These are phyloP conservation scores for Cystobasidium slooffiae DNA, from an alignment of 1,284 basidiomycete genomes.

Conservation along the genomic window DNA sequence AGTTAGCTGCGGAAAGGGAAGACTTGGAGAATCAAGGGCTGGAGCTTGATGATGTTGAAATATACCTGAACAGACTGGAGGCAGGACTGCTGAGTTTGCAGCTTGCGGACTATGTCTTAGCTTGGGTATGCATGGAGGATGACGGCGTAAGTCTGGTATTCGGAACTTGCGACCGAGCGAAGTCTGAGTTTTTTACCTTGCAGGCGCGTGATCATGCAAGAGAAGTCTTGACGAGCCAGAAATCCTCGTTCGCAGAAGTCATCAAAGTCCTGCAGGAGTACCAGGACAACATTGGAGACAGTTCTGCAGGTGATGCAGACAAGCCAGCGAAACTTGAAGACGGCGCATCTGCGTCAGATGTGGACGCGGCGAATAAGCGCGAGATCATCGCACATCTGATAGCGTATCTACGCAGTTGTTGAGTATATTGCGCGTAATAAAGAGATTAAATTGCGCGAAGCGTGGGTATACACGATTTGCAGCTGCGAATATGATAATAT, in stretches of 20 bases:
- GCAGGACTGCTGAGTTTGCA: constrained; percentile 87
- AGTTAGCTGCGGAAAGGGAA: constrained; percentile 53
- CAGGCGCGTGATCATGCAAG: constrained; percentile 74
- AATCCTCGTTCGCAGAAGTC: constrained; percentile 68
- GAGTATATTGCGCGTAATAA: background rate
- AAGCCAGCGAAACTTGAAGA: background rate
- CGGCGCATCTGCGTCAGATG: constrained; percentile 49
- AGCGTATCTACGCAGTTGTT: constrained; percentile 64
- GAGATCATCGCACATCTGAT: constrained; percentile 73
- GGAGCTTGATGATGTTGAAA: constrained; percentile 71
- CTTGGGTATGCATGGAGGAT: constrained; percentile 97
- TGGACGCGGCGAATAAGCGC: constrained; percentile 63
- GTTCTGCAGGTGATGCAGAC: constrained; percentile 54
- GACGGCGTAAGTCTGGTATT: constrained; percentile 73
- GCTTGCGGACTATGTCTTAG: constrained; percentile 87
- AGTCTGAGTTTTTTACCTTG: constrained; percentile 1
- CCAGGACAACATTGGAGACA: constrained; percentile 72
- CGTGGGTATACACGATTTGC: too few relatives aligned
- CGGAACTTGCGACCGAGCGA: constrained; percentile 17
- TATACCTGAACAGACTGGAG: constrained; percentile 82
- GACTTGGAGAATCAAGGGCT: constrained; percentile 66
- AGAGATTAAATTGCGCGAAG: too few relatives aligned
- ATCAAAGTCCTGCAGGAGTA: constrained; percentile 69
- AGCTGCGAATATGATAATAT: too few relatives aligned
- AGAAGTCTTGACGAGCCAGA: constrained; percentile 74